Conservation (phyloP, 352 stramenopile species). For the Elongisporangium undulatum region DNA sequence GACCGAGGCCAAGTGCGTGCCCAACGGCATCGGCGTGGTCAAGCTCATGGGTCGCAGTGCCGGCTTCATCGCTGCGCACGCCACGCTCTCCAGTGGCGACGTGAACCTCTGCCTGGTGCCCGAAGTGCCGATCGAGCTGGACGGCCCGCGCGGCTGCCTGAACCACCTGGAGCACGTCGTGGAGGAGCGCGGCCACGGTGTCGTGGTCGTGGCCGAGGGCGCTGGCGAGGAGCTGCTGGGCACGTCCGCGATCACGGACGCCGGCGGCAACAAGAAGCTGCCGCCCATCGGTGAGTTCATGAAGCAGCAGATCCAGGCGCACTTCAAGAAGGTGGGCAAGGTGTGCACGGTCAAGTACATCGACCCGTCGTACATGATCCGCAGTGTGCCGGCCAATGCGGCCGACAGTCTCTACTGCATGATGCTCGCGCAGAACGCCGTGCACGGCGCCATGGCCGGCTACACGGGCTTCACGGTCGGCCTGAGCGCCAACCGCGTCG, state of each 20-base stretch:
- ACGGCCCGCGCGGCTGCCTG: conserved; percentile 89
- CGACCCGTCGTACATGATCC: conserved; percentile 98
- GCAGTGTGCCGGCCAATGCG: conserved; percentile 90
- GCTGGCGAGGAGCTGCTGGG: conserved; percentile 95
- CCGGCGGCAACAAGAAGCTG: conserved; percentile 94
- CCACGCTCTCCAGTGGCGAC: conserved; percentile 95
- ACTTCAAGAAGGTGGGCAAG: conserved; percentile 91
- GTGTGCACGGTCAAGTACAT: conserved; percentile 96
- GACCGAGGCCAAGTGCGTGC: conserved; percentile 94
- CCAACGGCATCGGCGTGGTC: conserved; percentile 98
- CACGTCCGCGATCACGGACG: conserved; percentile 88
- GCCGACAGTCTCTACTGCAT: conserved; percentile 96
- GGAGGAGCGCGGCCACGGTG: conserved; percentile 95
- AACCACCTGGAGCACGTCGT: conserved; percentile 90
- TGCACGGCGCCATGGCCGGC: conserved; percentile 97
- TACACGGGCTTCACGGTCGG: conserved; percentile 97
- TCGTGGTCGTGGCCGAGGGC: conserved; percentile 97
- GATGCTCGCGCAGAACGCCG: conserved; percentile 97
- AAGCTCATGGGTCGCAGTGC: conserved; percentile 98
- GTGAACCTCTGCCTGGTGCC: conserved; percentile 98
- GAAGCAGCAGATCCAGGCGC: conserved; percentile 91
- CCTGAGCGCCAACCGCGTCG: conserved; percentile 96
- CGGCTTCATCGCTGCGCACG: conserved; percentile 97
- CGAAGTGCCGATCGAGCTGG: conserved; percentile 95
- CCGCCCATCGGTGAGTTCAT: conserved; percentile 96